phyloP scores from a whole-genome alignment of 1,284 basidiomycete genomes.

The Irpex sp. region DNA sequence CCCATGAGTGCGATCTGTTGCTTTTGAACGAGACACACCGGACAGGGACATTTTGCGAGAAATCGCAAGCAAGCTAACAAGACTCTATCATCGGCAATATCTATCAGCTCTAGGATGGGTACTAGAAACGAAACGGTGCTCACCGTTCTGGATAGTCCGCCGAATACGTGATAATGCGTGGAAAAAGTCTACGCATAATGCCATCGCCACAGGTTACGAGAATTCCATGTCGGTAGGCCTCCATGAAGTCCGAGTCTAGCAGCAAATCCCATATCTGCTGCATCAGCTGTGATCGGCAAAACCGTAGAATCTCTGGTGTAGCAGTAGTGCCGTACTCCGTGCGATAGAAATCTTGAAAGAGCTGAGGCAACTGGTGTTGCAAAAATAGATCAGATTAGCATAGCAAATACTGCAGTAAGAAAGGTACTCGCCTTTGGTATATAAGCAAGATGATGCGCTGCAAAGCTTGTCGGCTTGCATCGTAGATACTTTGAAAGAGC shows the following conservation, averaged over 20 bases:
- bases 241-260: conserved; percentile 18
- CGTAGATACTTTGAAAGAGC: conserved; percentile 21
- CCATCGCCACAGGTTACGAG: conserved; percentile 20
- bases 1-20: conserved; percentile 4
- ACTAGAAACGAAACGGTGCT: too few species aligned
- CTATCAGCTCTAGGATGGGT: too few species aligned
- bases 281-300: conserved; percentile 18
- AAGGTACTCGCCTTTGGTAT: background rate
- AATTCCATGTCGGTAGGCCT: conserved; percentile 22
- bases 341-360: conserved; percentile 13
- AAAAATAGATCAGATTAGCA: background rate
- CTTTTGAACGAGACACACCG: conserved; percentile 5
- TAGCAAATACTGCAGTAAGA: background rate
- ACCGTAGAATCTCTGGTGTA: conserved; percentile 13
- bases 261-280: conserved; percentile 18
- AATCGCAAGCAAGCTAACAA: conserved; percentile 11
- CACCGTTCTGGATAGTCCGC: conserved; percentile 29
- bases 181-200: conserved; percentile 16
- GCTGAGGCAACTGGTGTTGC: conserved; percentile 18
- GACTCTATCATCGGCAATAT: conserved; percentile 1
- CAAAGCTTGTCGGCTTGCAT: conserved; percentile 13
- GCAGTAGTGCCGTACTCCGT: conserved; percentile 6
- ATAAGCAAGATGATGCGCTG: conserved; percentile 23
- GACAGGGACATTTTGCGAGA: conserved; percentile 13
- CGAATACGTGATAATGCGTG: conserved; percentile 22